Evolutionary conservation across 2,329 filamentous ascomycete genomes (phyloP), one percentile per base, ranked within the genome.

Genomic region (Esteya vermicola): DNA sequence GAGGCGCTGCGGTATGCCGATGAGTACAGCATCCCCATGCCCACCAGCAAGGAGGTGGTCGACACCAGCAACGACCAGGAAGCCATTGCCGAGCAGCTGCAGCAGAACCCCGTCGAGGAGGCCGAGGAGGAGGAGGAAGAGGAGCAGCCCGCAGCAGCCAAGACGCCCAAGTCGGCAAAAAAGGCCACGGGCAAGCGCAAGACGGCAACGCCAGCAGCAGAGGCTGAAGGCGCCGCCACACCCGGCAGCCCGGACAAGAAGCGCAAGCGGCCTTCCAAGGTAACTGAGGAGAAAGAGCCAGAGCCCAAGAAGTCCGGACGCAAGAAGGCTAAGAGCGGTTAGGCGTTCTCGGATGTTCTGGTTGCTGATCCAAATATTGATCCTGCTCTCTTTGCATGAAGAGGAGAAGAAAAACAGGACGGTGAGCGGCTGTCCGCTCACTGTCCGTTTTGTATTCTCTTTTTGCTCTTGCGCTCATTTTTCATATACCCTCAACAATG

Each of bases 1-100:
- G 72, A 77, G 45, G 75, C 75, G 2, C 61, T 70, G 21, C 59
- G 62, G 51, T 79, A 78, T 46, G 73, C 73, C n/a, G 71, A 78
- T 37, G 62, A 67, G 45, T 66, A 68, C 53, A 58, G 62, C 50
- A 70, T 78, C 45, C 59, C 67, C 45, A 64, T 72, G 53, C 69
- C 70, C 10, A 60, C 64, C 27, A 52, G 67, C 38, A 67, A 69
- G 49, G 53, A 57, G n/a, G 57, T 57, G 12, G n/a, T n/a, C n/a
- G 64, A 63, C 9, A 48, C 57, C 14, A 58, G 58, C 44, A 65
- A 67, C 41, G 71, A 74, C 41, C 64, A 72, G 46, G 68, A 71
- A 22, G 70, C 69, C 40, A 73, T 75, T 42, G 70, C 68, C 23
- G 70, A 78, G 57, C 71, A 76, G 57, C 64, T 75, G 30, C 63